Percentiles rank a stretch among this genome's conserved stretches.
Conservation (phyloP, 2,329 filamentous ascomycete genomes). For the Penicillium sp. region DNA sequence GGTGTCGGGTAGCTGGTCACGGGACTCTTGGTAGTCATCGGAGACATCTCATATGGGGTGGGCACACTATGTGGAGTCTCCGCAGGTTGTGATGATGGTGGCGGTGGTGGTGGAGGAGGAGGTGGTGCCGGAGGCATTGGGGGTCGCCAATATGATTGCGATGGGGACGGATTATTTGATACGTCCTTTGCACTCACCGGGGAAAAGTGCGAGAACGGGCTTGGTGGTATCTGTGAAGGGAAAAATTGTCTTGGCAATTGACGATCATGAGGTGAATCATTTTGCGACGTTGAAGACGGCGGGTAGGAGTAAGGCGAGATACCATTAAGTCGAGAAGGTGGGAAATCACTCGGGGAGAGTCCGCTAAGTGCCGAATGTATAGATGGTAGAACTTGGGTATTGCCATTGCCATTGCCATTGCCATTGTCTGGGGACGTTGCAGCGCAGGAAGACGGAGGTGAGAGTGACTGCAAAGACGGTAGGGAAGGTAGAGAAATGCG, state of each 20-base stretch:
- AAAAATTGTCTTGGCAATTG: constrained; percentile 35
- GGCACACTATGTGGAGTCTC: constrained; percentile 29
- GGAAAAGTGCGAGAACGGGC: constrained; percentile 43
- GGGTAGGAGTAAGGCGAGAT: constrained; percentile 31
- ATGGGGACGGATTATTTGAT: constrained; percentile 41
- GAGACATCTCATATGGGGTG: constrained; percentile 34
- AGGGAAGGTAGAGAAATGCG: constrained; percentile 45
- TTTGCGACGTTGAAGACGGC: constrained; percentile 30
- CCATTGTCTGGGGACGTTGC: constrained; percentile 38
- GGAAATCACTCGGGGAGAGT: constrained; percentile 35
- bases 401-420: constrained; percentile 12
- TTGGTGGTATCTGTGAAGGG: constrained; percentile 35
- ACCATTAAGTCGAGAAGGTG: constrained; percentile 28
- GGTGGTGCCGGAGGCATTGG: constrained; percentile 3
- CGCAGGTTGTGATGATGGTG: constrained; percentile 23
- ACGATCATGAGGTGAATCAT: constrained; percentile 35
- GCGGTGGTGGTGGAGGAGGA: constrained; percentile 8
- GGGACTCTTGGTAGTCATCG: constrained; percentile 40
- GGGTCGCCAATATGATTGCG: constrained; percentile 35
- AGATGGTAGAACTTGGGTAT: constrained; percentile 45
- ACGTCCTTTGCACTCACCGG: constrained; percentile 44
- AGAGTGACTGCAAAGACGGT: constrained; percentile 40
- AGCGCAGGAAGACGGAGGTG: constrained; percentile 38
- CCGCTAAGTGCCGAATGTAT: constrained; percentile 43
- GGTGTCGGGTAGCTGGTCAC: constrained; percentile 46